Evolutionary conservation across 129 eudicot species (phyloP).

Genomic region (Artemisia tridentata): DNA sequence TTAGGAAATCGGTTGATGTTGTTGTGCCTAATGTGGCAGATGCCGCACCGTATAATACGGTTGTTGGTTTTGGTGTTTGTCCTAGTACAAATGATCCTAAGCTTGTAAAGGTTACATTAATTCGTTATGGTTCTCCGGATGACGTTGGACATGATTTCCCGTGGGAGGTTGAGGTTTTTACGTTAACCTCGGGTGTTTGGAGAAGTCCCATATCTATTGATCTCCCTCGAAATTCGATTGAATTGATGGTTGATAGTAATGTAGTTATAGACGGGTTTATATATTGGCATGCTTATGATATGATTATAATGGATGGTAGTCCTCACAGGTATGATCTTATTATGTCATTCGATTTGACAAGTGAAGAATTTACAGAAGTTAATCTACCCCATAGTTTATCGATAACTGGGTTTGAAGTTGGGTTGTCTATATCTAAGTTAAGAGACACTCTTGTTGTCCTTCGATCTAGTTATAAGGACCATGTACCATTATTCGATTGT

Average conservation of each 20-base stretch:
- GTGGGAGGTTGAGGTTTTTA: conserved; percentile 17
- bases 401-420: not conserved
- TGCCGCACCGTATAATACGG: conserved; percentile 15
- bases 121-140: not conserved
- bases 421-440: conserved; percentile 32
- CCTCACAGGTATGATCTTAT: conserved; percentile 18
- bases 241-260: conserved; percentile 20
- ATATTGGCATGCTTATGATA: conserved; percentile 15
- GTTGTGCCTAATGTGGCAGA: no score
- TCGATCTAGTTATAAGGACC: not conserved
- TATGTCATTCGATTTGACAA: conserved; percentile 33
- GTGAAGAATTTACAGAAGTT: conserved; percentile 31
- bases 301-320: not conserved
- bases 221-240: conserved; percentile 15
- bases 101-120: not conserved
- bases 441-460: conserved; percentile 10
- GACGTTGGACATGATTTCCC: no score
- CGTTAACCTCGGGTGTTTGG: conserved; percentile 34
- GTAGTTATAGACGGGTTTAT: conserved; percentile 32
- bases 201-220: not conserved
- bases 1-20: not conserved
- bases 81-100: not conserved
- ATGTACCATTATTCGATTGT: not conserved
- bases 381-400: conserved; percentile 26
- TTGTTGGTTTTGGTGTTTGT: conserved; percentile 26